Base-by-base conservation (phyloP, 257 asterid genomes). In the Solanum ossicruentum region DNA sequence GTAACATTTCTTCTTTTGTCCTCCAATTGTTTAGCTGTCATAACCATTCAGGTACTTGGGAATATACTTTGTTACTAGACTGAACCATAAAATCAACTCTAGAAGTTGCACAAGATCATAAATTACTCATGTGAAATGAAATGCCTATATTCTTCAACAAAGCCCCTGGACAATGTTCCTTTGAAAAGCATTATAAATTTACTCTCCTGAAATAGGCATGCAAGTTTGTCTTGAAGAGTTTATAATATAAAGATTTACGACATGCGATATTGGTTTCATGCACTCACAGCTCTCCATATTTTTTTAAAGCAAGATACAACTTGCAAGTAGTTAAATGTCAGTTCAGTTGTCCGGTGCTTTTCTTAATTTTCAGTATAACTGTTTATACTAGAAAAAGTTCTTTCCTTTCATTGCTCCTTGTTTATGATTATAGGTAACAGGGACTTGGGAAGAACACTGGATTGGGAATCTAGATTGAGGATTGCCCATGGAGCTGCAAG, bases 381-480 rank as follows among this genome's bases (percentile, higher is more conserved):
- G 17, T 77, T 51, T 77, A 13, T 75, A 77, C 17, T 5, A 43
- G 23, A 58, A 16, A 23, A 43, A 65, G 52, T 82, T 47, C 32
- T 63, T 60, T 61, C 26, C 47, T 21, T 54, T 57, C 83, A 71
- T 56, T 41, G 8, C 36, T 80, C 12, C 80, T 55, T 54, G 86
- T 16, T 80, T 47, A 84, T 84, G 47, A 71, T 49, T 87, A 72
- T 88, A 91, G 94, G 96, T 60, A 89, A 88, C 87, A 89, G 82
- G 73, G 94, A 89, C 49, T 52, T 86, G 80, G 94, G 92, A 87
- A 85, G 77, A 70, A 80, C 71, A 84, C 91, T 92, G 61, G 92
- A 92, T 80, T 92, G 97, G 97, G 93, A 88, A 82, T 81, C 92
- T 7, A 93, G 97, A 87, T 89, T 93, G 20, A 87, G 88, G 65